These are phyloP conservation scores for Scedosporium boydii DNA, from an alignment of 2,329 filamentous ascomycete species.

Conservation along the genomic window DNA sequence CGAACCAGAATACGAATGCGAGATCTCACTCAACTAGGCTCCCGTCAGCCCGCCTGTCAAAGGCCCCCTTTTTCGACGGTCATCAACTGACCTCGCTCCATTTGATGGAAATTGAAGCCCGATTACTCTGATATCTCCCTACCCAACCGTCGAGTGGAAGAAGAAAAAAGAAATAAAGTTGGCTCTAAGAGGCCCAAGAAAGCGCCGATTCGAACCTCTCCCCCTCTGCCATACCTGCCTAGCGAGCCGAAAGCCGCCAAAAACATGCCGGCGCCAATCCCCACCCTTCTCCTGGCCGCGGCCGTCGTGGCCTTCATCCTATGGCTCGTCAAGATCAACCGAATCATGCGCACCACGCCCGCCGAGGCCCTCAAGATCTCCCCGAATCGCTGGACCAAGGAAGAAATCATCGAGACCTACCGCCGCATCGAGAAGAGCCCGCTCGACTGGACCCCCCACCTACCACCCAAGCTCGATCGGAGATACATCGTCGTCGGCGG, in stretches of 20 bases:
- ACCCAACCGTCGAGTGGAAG: not conserved
- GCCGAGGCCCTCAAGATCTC: constrained; percentile 21
- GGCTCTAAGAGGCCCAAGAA: not conserved
- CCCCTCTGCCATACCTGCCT: not conserved
- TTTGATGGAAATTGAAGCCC: not conserved
- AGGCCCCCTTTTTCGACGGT: not conserved
- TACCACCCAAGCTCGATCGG: constrained; percentile 29
- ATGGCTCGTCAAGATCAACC: constrained; percentile 20
- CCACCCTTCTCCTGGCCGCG: not conserved
- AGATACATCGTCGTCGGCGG: constrained; percentile 36
- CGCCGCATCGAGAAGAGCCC: constrained; percentile 23
- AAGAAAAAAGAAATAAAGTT: not conserved
- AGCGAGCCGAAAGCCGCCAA: not conserved
- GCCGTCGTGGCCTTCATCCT: not conserved
- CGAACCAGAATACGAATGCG: not conserved
- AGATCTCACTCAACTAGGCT: not conserved
- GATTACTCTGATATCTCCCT: not conserved
- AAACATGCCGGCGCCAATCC: not conserved
- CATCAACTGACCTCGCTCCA: not conserved
- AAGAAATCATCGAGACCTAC: constrained; percentile 25
- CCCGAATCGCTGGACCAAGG: constrained; percentile 25
- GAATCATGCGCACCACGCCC: constrained; percentile 24
- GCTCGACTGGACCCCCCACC: constrained; percentile 25
- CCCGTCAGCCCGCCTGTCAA: not conserved
- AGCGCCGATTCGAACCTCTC: not conserved